Base-by-base conservation (phyloP, 805 yeast genomes). In the Candida suzukii region DNA sequence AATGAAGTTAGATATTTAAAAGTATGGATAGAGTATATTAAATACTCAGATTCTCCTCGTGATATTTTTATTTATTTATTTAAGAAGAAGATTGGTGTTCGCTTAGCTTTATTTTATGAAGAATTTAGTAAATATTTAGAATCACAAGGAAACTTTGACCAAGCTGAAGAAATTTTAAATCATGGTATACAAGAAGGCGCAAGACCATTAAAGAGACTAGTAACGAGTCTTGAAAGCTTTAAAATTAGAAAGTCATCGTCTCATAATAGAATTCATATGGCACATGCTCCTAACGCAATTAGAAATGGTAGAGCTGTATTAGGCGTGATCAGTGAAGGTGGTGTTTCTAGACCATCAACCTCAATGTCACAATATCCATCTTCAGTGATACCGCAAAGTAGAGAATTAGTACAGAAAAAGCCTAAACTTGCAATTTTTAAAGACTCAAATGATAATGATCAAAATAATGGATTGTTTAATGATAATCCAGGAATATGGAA, bases 1-100 rank as follows among this genome's bases (percentile, higher is more conserved):
- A 83, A 90, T 56, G 97, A 91, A 56, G 78, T 91, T 1, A 63
- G 97, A 37, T 88, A 84, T 54, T 60, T 91, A 38, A 73, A 71
- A 46, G 71, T 88, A 2, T 91, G 99, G 97, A 60, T 90, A 31
- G 79, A 78, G 49, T 88, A 87, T 57, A 76, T 84, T 9, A 73
- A 71, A 20, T 79, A 73, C 52, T 73, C 83, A 2, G 86, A 81
- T 45, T 72, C 81, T 14, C 88, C 90, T 0, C 65, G 76, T 33
- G 90, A 83, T 41, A 68, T 85, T 2, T 88, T 82, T 57, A 68
- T 75, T 6, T 88, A 81, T 53, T 66, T 91, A 60, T 76, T 80
- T 34, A 74, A 80, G 45, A 79, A 82, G 47, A 76, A 72, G 37
- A 85, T 91, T 28, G 98, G 96, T 1, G 56, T 54, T 27, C 68